Conservation (phyloP, 352 stramenopile species). For the Globisporangium canariense region DNA sequence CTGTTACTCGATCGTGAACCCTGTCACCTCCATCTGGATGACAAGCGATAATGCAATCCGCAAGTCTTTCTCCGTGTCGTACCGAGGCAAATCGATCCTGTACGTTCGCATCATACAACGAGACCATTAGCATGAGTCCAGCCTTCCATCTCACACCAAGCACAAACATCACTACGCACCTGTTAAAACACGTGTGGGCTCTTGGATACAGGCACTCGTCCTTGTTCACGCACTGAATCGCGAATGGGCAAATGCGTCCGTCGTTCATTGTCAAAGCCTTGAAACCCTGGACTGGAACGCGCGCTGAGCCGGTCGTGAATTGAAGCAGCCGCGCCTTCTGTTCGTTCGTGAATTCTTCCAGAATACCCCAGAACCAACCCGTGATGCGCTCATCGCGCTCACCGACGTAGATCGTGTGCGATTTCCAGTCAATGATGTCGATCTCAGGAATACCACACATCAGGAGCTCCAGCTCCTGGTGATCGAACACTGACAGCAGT, state of each 20-base stretch:
- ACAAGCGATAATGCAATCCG: slow-evolving; percentile 77
- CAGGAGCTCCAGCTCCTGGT: slow-evolving; percentile 96
- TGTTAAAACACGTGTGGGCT: slow-evolving; percentile 86
- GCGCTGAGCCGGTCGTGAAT: slow-evolving; percentile 96
- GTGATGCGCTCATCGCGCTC: slow-evolving; percentile 88
- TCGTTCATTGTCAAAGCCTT: slow-evolving; percentile 88
- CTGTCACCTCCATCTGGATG: slow-evolving; percentile 86
- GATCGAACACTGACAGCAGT: slow-evolving; percentile 94
- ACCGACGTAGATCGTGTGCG: slow-evolving; percentile 95
- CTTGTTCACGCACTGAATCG: slow-evolving; percentile 79
- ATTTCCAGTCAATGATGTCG: slow-evolving; percentile 94
- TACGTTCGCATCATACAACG: slow-evolving; percentile 12
- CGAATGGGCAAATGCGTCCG: slow-evolving; percentile 82
- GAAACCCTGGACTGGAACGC: slow-evolving; percentile 89
- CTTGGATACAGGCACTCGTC: slow-evolving; percentile 81
- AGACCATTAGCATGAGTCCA: slow-evolving; percentile 4
- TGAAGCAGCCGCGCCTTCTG: slow-evolving; percentile 96
- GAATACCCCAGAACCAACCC: slow-evolving; percentile 97
- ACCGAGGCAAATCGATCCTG: slow-evolving; percentile 77
- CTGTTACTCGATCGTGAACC: slow-evolving; percentile 79
- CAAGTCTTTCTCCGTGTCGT: slow-evolving; percentile 73
- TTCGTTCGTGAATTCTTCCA: slow-evolving; percentile 92
- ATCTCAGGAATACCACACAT: slow-evolving; percentile 98
- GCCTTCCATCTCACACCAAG: background rate
- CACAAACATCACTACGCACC: slow-evolving; percentile 32